These are phyloP conservation scores for Gossypium bickii DNA, from an alignment of 345 rosid species.

Conservation along the genomic window DNA sequence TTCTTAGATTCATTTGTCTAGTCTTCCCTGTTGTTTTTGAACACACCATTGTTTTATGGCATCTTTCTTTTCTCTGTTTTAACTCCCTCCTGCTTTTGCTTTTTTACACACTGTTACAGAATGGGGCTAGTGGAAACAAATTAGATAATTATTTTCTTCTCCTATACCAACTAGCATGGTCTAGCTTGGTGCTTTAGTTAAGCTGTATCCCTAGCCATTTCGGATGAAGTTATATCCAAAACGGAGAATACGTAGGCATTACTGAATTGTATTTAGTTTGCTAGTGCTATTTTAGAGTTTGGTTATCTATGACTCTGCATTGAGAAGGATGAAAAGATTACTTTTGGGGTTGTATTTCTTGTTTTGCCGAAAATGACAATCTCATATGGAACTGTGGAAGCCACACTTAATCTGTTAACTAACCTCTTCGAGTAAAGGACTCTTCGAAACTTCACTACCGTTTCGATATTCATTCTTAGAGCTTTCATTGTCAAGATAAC, in stretches of 20 bases:
- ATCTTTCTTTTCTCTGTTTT: too few species aligned
- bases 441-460: slow-evolving; percentile 4
- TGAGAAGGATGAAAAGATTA: slow-evolving; percentile 4
- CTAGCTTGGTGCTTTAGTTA: too few species aligned
- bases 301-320: not conserved
- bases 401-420: not conserved
- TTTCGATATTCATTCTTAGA: slow-evolving; percentile 16
- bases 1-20: not conserved
- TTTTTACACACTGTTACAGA: too few species aligned
- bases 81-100: too few species aligned
- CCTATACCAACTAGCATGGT: too few species aligned
- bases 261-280: not conserved
- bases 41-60: too few species aligned
- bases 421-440: slow-evolving; percentile 12
- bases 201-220: too few species aligned
- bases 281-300: not conserved
- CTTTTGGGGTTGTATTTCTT: not conserved
- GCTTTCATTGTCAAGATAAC: slow-evolving; percentile 9
- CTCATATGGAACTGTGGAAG: not conserved
- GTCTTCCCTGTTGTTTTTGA: too few species aligned
- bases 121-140: too few species aligned
- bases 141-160: too few species aligned
- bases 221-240: too few species aligned
- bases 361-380: not conserved
- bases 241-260: not conserved